Conservation (phyloP, 129 eudicot genomes). For the Helianthus tuberosus region DNA sequence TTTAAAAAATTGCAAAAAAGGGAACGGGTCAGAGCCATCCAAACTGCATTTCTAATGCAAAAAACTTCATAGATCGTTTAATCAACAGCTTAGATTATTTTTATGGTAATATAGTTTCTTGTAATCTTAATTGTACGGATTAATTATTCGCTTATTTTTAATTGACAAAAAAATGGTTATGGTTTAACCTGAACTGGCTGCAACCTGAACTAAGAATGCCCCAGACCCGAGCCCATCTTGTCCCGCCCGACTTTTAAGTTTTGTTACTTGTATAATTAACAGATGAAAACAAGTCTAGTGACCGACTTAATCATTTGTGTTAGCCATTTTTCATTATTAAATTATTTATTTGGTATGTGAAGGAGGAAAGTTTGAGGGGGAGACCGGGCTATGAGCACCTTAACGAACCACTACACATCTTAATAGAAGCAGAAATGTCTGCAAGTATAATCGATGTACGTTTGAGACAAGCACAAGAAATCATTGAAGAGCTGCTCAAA, state of each 20-base stretch:
- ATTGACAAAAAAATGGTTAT: not conserved
- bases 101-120: not conserved
- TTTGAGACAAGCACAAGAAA: constrained; percentile 68
- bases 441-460: constrained; percentile 59
- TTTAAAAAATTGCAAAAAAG: too few species aligned
- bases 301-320: not conserved
- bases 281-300: not conserved
- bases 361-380: constrained; percentile 79
- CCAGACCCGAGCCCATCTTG: not conserved
- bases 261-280: not conserved
- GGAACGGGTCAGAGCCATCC: not conserved
- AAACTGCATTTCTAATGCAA: not conserved
- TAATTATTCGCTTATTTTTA: not conserved
- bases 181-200: not conserved
- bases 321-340: not conserved
- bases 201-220: not conserved
- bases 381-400: constrained; percentile 81
- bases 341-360: not conserved
- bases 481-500: constrained; percentile 74
- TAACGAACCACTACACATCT: constrained; percentile 70
- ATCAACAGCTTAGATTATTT: not conserved
- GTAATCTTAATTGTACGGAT: not conserved
- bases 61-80: not conserved
- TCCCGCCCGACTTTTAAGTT: not conserved
- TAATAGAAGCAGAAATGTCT: constrained; percentile 71